phyloP scores from a whole-genome alignment of 768 basidiomycete species.

The Leccinum broughii region DNA sequence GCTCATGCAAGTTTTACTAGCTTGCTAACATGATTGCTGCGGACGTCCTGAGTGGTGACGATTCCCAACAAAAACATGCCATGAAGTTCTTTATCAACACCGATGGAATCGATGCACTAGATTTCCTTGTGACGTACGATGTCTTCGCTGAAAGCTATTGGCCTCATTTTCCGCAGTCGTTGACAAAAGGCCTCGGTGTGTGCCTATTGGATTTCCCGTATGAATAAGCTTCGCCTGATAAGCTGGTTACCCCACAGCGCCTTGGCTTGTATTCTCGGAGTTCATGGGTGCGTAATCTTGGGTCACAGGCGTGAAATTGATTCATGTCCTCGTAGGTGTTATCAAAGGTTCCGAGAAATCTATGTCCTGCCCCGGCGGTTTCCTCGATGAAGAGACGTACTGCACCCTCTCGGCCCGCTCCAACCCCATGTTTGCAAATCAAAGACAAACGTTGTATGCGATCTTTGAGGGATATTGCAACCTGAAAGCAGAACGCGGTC shows the following conservation, averaged over 20 bases:
- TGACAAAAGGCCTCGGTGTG: constrained; percentile 55
- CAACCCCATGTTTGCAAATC: constrained; percentile 54
- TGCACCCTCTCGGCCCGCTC: constrained; percentile 48
- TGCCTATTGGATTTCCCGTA: not conserved
- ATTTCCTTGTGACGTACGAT: constrained; percentile 43
- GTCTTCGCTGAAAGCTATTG: constrained; percentile 56
- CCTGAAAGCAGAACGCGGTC: constrained; percentile 41
- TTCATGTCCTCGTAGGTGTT: constrained; percentile 41
- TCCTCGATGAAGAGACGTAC: constrained; percentile 48
- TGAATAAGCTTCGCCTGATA: not conserved
- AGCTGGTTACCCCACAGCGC: constrained; percentile 40
- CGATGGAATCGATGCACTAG: constrained; percentile 18
- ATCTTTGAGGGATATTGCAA: constrained; percentile 55
- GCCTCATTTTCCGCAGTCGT: constrained; percentile 53
- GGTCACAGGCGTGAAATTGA: not conserved
- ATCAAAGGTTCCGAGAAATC: constrained; percentile 67
- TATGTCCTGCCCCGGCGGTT: constrained; percentile 34
- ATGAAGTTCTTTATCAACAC: constrained; percentile 17
- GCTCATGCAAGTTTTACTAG: constrained; percentile 5
- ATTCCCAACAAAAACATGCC: constrained; percentile 3
- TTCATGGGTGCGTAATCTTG: constrained; percentile 49
- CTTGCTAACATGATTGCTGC: constrained; percentile 29
- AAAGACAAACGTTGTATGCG: constrained; percentile 48
- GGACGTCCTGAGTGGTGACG: constrained; percentile 18
- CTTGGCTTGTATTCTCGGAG: constrained; percentile 63